Evolutionary conservation across 306 rosid species (phyloP).

Genomic region (Fagus sylvatica): DNA sequence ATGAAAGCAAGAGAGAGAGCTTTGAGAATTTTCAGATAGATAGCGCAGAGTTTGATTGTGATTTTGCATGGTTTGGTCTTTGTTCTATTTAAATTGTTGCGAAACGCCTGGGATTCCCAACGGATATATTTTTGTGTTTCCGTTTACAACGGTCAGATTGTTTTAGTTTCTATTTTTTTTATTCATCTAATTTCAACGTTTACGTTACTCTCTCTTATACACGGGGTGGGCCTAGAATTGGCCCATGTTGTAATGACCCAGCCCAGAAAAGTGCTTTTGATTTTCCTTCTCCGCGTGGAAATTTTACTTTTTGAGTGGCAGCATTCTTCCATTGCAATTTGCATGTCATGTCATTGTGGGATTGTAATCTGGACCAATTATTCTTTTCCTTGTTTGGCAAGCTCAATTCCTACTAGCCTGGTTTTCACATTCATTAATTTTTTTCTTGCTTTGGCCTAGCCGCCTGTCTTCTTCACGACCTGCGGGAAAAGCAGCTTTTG

Average conservation of each 20-base stretch:
- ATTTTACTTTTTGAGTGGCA: too few relatives aligned
- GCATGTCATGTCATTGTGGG: too few relatives aligned
- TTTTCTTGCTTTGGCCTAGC: too few relatives aligned
- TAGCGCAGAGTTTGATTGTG: background rate
- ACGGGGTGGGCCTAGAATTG: background rate
- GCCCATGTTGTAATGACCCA: background rate
- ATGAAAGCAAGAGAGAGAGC: background rate
- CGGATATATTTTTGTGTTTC: background rate
- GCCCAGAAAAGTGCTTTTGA: too few relatives aligned
- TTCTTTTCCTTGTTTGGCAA: too few relatives aligned
- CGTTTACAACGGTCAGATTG: background rate
- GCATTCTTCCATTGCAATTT: too few relatives aligned
- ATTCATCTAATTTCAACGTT: background rate
- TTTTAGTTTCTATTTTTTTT: background rate
- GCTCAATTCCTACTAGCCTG: too few relatives aligned
- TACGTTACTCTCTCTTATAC: background rate
- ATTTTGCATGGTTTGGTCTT: background rate
- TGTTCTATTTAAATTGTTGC: background rate
- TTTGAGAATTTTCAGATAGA: background rate
- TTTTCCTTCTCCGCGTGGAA: too few relatives aligned
- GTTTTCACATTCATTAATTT: too few relatives aligned
- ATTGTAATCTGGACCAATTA: too few relatives aligned
- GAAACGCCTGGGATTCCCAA: background rate
- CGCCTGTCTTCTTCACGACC: too few relatives aligned
- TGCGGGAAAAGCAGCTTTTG: too few relatives aligned